Evolutionary conservation across 306 rosid species (phyloP).

Genomic region (Sphenostylis stenocarpa): DNA sequence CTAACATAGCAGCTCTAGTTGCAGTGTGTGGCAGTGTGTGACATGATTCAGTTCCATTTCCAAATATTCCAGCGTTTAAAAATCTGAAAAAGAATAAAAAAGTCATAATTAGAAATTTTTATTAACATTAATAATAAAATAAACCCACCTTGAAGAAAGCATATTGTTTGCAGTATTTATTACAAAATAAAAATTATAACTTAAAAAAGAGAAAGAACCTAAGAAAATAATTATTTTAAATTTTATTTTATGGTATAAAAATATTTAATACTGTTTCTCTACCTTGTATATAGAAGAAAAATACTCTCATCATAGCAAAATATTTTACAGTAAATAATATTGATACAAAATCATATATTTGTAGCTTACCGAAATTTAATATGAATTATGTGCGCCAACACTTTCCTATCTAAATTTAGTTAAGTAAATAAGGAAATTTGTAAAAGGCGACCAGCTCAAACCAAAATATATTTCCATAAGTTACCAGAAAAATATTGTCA

Average conservation of each 20-base stretch:
- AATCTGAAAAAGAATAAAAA: conserved; percentile 41
- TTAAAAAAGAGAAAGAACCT: not conserved
- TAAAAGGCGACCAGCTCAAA: not conserved
- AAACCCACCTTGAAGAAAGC: not conserved
- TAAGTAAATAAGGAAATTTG: not conserved
- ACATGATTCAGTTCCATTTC: conserved; percentile 61
- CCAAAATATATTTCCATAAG: not conserved
- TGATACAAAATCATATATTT: not conserved
- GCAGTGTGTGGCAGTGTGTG: conserved; percentile 67
- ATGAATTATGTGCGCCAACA: not conserved
- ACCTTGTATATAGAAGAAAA: too few species aligned
- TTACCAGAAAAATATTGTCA: too few species aligned
- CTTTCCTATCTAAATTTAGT: not conserved
- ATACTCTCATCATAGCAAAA: too few species aligned
- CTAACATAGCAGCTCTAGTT: conserved; percentile 83
- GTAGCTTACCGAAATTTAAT: not conserved
- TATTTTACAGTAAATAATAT: not conserved
- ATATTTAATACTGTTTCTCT: too few species aligned
- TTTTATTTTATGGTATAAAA: not conserved
- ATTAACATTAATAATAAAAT: not conserved
- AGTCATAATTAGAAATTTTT: not conserved
- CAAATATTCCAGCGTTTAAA: conserved; percentile 87
- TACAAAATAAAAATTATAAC: not conserved
- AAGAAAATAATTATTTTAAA: not conserved
- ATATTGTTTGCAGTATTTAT: not conserved